A percentile compares a stretch with the other conserved stretches of the same genome.
Evolutionary conservation across 441 rosid genomes (phyloP).

Genomic region (Hypseocharis bilobata): DNA sequence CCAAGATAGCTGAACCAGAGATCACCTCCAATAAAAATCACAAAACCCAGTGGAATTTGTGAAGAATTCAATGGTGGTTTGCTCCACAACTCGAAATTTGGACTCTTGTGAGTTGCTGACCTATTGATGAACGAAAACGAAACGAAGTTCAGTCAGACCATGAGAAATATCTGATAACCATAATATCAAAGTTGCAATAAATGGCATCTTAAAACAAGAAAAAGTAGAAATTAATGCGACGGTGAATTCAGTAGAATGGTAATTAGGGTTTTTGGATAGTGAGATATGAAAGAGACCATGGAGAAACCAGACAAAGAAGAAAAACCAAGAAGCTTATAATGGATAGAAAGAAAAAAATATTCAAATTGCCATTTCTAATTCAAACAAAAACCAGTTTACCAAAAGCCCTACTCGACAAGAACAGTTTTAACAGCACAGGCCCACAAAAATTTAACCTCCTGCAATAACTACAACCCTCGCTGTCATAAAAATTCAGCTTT

Average conservation of each 20-base stretch:
- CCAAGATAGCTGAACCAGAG: constrained; percentile 34
- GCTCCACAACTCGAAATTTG: constrained; percentile 40
- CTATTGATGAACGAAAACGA: constrained; percentile 38
- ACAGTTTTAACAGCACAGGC: constrained; percentile 54
- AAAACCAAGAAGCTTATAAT: constrained; percentile 33
- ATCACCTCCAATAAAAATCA: constrained; percentile 39
- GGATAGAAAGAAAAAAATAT: constrained; percentile 23
- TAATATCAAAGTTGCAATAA: constrained; percentile 33
- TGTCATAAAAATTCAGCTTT: constrained; percentile 17
- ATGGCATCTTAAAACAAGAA: constrained; percentile 25
- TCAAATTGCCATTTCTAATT: constrained; percentile 39
- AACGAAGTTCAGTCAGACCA: constrained; percentile 39
- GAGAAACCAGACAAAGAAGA: constrained; percentile 35
- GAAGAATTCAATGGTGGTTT: constrained; percentile 42
- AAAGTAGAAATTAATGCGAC: constrained; percentile 26
- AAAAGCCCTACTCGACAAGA: constrained; percentile 39
- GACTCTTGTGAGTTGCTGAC: constrained; percentile 51
- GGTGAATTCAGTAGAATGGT: constrained; percentile 30
- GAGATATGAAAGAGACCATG: constrained; percentile 35
- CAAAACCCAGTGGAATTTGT: constrained; percentile 31
- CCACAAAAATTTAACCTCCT: constrained; percentile 31
- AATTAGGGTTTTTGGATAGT: constrained; percentile 36
- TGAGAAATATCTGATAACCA: constrained; percentile 49
- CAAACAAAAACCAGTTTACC: constrained; percentile 36
- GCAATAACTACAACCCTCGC: constrained; percentile 3